Conservation (phyloP, 1,284 basidiomycete species). For the Jaminaea rosea region DNA sequence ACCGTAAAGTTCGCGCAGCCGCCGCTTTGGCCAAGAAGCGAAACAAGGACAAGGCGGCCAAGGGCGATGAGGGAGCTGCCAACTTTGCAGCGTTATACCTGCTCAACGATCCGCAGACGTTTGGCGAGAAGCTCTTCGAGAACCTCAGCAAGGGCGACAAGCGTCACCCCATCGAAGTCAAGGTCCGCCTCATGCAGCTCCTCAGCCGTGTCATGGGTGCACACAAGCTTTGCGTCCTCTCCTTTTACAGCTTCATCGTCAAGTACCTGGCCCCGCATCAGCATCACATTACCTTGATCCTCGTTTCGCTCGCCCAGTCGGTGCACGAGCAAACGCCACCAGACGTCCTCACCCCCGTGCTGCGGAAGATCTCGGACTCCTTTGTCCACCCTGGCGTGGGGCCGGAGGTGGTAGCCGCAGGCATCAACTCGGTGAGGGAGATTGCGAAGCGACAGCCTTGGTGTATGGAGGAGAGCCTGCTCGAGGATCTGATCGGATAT, state of each 20-base stretch:
- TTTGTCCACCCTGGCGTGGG: constrained; percentile 98
- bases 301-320: constrained; percentile 88
- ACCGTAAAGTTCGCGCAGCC: constrained; percentile 39
- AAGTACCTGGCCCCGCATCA: constrained; percentile 87
- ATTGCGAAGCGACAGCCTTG: constrained; percentile 87
- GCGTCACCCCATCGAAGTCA: constrained; percentile 79
- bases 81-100: constrained; percentile 93
- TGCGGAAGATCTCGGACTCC: constrained; percentile 84
- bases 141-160: constrained; percentile 69
- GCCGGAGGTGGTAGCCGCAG: constrained; percentile 87
- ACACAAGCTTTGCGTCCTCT: constrained; percentile 85
- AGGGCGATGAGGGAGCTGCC: constrained; percentile 41
- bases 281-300: constrained; percentile 83
- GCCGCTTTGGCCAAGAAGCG: constrained; percentile 33
- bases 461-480: constrained; percentile 84
- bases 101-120: constrained; percentile 89
- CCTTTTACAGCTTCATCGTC: constrained; percentile 95
- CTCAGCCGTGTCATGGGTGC: constrained; percentile 87
- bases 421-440: constrained; percentile 87
- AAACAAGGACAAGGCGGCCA: constrained; percentile 15
- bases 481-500: constrained; percentile 89
- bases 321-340: constrained; percentile 93
- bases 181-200: constrained; percentile 93
- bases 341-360: constrained; percentile 77
- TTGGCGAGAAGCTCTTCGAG: constrained; percentile 89